These are phyloP conservation scores for Penicillium roqueforti DNA, from an alignment of 495 filamentous ascomycete species.

Conservation along the genomic window DNA sequence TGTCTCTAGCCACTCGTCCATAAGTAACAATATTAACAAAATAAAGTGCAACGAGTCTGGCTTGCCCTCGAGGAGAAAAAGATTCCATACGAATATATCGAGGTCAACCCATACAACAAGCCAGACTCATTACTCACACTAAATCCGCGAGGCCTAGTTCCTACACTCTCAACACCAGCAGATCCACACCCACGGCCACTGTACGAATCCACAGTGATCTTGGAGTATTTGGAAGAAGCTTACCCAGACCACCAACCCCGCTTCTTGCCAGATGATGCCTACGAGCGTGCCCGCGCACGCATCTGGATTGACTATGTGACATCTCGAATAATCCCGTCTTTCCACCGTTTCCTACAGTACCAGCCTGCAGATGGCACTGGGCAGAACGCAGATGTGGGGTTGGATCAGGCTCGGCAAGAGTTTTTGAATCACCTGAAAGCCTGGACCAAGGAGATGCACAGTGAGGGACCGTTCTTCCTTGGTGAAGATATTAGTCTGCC, in stretches of 20 bases:
- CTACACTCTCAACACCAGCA: conserved; percentile 49
- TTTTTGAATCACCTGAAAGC: conserved; percentile 50
- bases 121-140: conserved; percentile 56
- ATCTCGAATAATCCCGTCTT: conserved; percentile 58
- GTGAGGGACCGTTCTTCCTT: conserved; percentile 59
- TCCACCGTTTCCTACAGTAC: conserved; percentile 62
- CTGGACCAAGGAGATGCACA: conserved; percentile 56
- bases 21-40: conserved; percentile 2
- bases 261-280: conserved; percentile 54
- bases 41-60: conserved; percentile 60
- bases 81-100: conserved; percentile 69
- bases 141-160: conserved; percentile 67
- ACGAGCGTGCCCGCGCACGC: conserved; percentile 53
- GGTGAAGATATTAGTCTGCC: conserved; percentile 53
- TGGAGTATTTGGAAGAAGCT: conserved; percentile 67
- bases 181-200: conserved; percentile 42
- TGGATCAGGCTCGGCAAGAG: conserved; percentile 45
- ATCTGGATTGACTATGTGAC: conserved; percentile 69
- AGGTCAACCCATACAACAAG: conserved; percentile 70
- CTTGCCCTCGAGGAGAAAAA: conserved; percentile 63
- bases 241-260: conserved; percentile 44
- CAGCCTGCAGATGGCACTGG: conserved; percentile 30
- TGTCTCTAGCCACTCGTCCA: background rate
- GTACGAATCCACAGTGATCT: conserved; percentile 63
- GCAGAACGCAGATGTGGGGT: conserved; percentile 13